Conservation (phyloP, 495 filamentous ascomycete genomes). For the Xylaria intraflava region DNA sequence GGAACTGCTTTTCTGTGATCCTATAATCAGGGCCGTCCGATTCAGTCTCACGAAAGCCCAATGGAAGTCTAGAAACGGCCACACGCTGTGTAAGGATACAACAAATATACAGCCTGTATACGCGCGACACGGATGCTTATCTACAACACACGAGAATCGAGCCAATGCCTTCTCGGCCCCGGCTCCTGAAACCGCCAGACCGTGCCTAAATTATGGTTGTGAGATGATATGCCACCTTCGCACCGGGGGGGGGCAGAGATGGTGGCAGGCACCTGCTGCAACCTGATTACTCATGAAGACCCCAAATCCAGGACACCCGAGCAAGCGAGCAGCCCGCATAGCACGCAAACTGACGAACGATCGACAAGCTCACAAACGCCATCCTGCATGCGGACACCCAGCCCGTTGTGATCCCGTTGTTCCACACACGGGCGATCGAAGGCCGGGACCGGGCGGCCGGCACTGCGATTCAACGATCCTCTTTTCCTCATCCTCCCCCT, state of each 20-base stretch:
- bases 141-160: neutral
- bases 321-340: neutral
- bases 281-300: neutral
- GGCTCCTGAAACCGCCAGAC: constrained; percentile 3
- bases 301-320: neutral
- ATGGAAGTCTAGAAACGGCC: too few species aligned
- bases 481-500: too few species aligned
- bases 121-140: neutral
- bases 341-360: neutral
- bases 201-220: neutral
- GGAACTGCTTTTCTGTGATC: too few species aligned
- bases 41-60: neutral
- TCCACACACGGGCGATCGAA: neutral
- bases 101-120: neutral
- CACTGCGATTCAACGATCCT: too few species aligned
- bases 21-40: too few species aligned
- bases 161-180: neutral
- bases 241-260: too few species aligned
- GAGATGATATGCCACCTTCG: neutral
- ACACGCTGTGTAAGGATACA: neutral
- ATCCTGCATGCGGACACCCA: constrained; percentile 2
- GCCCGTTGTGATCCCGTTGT: neutral
- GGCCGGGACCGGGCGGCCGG: constrained; percentile 3
- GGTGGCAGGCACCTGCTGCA: constrained; percentile 1
- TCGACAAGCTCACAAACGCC: neutral